Conservation (phyloP, 805 yeast genomes). For the Priceomyces medius region DNA sequence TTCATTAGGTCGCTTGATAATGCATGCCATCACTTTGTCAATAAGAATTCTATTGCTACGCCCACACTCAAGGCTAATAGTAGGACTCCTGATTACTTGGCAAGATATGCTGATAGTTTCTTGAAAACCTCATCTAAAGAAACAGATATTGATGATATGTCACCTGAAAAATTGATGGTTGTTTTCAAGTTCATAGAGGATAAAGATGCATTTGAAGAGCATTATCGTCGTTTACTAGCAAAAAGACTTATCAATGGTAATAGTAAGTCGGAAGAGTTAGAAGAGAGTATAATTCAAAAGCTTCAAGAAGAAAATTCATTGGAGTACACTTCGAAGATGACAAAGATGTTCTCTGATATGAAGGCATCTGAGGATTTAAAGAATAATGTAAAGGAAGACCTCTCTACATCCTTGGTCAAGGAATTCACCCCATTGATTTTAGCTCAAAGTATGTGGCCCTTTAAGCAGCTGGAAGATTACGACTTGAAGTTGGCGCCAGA, state of each 20-base stretch:
- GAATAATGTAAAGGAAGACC: slow-evolving; percentile 48
- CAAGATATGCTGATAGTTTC: slow-evolving; percentile 82
- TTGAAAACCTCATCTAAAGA: slow-evolving; percentile 75
- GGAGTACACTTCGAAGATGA: slow-evolving; percentile 90
- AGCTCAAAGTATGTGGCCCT: slow-evolving; percentile 91
- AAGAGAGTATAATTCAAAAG: slow-evolving; percentile 79
- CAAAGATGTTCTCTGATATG: slow-evolving; percentile 95
- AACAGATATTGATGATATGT: slow-evolving; percentile 69
- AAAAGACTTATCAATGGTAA: slow-evolving; percentile 85
- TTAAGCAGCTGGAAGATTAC: slow-evolving; percentile 44
- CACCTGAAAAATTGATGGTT: slow-evolving; percentile 80
- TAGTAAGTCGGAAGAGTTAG: slow-evolving; percentile 81
- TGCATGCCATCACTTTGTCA: slow-evolving; percentile 84
- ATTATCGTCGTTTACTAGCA: slow-evolving; percentile 86
- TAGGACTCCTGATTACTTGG: slow-evolving; percentile 89
- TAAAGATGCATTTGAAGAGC: slow-evolving; percentile 91
- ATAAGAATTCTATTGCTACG: slow-evolving; percentile 76
- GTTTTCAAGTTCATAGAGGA: slow-evolving; percentile 87
- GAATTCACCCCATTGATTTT: slow-evolving; percentile 73
- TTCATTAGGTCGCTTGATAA: slow-evolving; percentile 86
- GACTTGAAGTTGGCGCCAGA: slow-evolving; percentile 62
- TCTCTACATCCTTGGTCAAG: slow-evolving; percentile 21
- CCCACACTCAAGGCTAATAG: slow-evolving; percentile 59
- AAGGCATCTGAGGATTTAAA: slow-evolving; percentile 78
- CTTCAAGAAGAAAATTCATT: slow-evolving; percentile 85